A percentile compares a stretch with the other conserved stretches of the same genome.
These are phyloP conservation scores for Salvia splendens DNA, from an alignment of 257 asterid genomes.

Conservation along the genomic window DNA sequence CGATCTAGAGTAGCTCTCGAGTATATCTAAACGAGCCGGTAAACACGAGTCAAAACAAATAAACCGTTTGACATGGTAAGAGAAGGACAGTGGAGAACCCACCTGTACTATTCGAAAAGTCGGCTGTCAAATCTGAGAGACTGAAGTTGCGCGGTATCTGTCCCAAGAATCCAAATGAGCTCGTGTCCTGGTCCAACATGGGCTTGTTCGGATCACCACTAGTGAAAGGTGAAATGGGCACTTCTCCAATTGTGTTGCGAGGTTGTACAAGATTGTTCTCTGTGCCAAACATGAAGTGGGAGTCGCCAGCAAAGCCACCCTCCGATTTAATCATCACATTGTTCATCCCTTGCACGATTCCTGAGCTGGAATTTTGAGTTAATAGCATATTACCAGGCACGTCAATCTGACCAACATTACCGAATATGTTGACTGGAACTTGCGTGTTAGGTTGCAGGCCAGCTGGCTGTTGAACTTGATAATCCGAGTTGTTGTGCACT, in stretches of 20 bases:
- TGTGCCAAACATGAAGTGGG: slow-evolving; percentile 51
- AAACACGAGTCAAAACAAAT: slow-evolving; percentile 8
- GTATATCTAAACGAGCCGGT: slow-evolving; percentile 55
- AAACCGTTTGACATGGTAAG: no score
- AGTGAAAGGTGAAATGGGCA: slow-evolving; percentile 64
- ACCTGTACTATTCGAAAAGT: slow-evolving; percentile 77
- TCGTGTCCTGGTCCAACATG: slow-evolving; percentile 51
- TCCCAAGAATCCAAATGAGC: slow-evolving; percentile 68
- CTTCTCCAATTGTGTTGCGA: slow-evolving; percentile 56
- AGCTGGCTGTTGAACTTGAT: slow-evolving; percentile 45
- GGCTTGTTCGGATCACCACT: slow-evolving; percentile 45
- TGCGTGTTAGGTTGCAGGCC: slow-evolving; percentile 56
- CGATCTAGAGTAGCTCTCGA: slow-evolving; percentile 74
- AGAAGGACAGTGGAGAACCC: slow-evolving; percentile 1
- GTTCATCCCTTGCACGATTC: slow-evolving; percentile 60
- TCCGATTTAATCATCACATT: slow-evolving; percentile 61
- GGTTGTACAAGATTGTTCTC: slow-evolving; percentile 59
- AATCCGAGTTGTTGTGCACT: slow-evolving; percentile 52
- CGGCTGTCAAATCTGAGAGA: slow-evolving; percentile 81
- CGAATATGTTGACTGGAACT: slow-evolving; percentile 42
- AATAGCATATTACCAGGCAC: slow-evolving; percentile 43
- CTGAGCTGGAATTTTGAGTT: slow-evolving; percentile 57
- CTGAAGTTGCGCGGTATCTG: slow-evolving; percentile 93
- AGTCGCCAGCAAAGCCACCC: slow-evolving; percentile 49
- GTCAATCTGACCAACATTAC: slow-evolving; percentile 49